These are phyloP conservation scores for Saccharomyces hybrid DNA, from an alignment of 1,139 yeast species.

Conservation along the genomic window DNA sequence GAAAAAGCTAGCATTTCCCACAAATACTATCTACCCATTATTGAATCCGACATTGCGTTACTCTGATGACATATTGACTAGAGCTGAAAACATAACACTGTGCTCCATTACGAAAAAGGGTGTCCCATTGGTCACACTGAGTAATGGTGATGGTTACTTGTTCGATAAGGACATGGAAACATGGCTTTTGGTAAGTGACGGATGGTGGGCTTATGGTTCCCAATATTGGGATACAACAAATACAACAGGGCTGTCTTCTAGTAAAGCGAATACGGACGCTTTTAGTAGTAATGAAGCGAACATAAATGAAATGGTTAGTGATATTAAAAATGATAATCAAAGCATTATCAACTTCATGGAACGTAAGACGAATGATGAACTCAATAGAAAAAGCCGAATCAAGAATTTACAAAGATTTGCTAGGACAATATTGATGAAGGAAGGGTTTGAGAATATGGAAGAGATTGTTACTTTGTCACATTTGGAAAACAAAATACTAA, in stretches of 20 bases:
- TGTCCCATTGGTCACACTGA: slow-evolving; percentile 68
- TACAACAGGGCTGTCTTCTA: slow-evolving; percentile 26
- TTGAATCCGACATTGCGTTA: slow-evolving; percentile 47
- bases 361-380: slow-evolving; percentile 83
- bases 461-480: slow-evolving; percentile 81
- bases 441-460: slow-evolving; percentile 90
- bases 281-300: slow-evolving; percentile 17
- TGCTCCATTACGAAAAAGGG: slow-evolving; percentile 75
- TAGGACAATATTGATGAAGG: slow-evolving; percentile 85
- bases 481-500: slow-evolving; percentile 75
- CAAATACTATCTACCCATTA: slow-evolving; percentile 50
- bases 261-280: slow-evolving; percentile 2
- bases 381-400: slow-evolving; percentile 73
- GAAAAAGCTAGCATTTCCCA: slow-evolving; percentile 43
- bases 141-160: slow-evolving; percentile 84
- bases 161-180: slow-evolving; percentile 62
- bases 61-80: slow-evolving; percentile 62
- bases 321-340: slow-evolving; percentile 19
- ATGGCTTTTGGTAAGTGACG: slow-evolving; percentile 84
- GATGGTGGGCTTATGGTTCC: slow-evolving; percentile 99
- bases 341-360: slow-evolving; percentile 71
- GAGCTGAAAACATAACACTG: slow-evolving; percentile 77
- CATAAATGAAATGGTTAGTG: slow-evolving; percentile 17
- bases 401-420: slow-evolving; percentile 80
- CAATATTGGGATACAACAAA: slow-evolving; percentile 85